phyloP scores from a whole-genome alignment of 805 yeast species.

The Yarrowia sp. region DNA sequence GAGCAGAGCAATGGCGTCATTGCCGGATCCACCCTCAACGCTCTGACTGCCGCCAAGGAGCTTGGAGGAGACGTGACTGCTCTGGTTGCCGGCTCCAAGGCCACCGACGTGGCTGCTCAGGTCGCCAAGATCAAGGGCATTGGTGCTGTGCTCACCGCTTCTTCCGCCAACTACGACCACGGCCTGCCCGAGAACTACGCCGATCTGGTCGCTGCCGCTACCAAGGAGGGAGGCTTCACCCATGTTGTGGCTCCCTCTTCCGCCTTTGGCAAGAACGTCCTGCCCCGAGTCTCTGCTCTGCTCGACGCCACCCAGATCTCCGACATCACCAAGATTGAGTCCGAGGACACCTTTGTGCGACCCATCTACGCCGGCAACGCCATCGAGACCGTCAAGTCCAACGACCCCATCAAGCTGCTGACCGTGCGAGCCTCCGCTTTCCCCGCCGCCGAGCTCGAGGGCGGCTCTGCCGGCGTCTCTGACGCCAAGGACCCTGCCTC shows the following conservation, averaged over 20 bases:
- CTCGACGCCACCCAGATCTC: constrained; percentile 87
- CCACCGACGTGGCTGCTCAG: constrained; percentile 58
- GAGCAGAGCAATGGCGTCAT: constrained; percentile 65
- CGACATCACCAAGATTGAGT: constrained; percentile 74
- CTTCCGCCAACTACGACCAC: constrained; percentile 64
- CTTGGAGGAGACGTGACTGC: constrained; percentile 73
- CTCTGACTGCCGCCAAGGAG: constrained; percentile 77
- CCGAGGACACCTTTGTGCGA: constrained; percentile 77
- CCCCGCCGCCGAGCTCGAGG: constrained; percentile 53
- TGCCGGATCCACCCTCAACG: constrained; percentile 71
- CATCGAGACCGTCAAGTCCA: constrained; percentile 75
- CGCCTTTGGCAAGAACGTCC: constrained; percentile 83
- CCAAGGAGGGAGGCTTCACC: constrained; percentile 57
- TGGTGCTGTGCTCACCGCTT: constrained; percentile 63
- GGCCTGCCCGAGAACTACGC: constrained; percentile 80
- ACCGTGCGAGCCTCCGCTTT: constrained; percentile 91
- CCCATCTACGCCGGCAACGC: constrained; percentile 98
- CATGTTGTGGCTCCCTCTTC: constrained; percentile 84
- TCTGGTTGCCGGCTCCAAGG: constrained; percentile 69
- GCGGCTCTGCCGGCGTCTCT: constrained; percentile 55
- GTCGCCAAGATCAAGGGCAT: constrained; percentile 63
- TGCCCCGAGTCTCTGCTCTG: constrained; percentile 87
- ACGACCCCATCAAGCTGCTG: constrained; percentile 68
- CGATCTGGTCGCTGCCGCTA: constrained; percentile 63
- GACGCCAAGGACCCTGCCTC: constrained; percentile 49